Evolutionary conservation across 768 basidiomycete species (phyloP), one percentile per base, ranked within the genome.

Genomic region (Termitomyces sp.): DNA sequence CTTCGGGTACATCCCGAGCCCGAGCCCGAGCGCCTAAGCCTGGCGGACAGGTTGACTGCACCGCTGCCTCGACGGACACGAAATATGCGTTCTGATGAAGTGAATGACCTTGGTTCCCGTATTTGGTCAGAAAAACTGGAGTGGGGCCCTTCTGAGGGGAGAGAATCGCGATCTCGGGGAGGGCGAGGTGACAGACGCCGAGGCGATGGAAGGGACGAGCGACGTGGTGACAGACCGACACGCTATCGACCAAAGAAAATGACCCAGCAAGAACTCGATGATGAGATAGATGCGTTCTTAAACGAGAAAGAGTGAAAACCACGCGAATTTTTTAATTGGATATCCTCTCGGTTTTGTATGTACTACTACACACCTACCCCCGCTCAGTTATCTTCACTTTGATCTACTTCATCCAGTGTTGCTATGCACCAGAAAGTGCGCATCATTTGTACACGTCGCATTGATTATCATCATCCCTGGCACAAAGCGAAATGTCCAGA

Each of bases 211-310:
- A 63, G 32, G 57, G 59, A 54, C 51, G 63, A 63, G 60, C 65
- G 58, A 59, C 57, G 63, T 63, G 69, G 61, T 63, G 72, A 66
- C 58, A 65, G 66, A 27, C 60, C 65, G 53, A 68, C 72, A 36
- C 72, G 78, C 41, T 74, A 74, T 54, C 64, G 68, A 56, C 73
- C 77, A 11, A 72, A 76, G 22, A 76, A 67, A 54, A 84, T 83
- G 68, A 88, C 82, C 0, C 84, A 85, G 64, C 81, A 88, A 69
- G 89, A 93, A 61, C 73, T 94, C 35, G 91, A 94, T 58, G 89
- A 86, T 46, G 91, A 94, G 63, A 73, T 93, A 44, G 91, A 93
- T 31, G 85, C 86, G 15, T 92, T 92, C 69, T 67, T 89, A 59
- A 83, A 81, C 25, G 75, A 77, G 58, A 75, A 74, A 60, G 69